Percentiles rank a stretch among this genome's conserved stretches.
Conservation (phyloP, 2,329 filamentous ascomycete species). For the Tolypocladium guangdongense region DNA sequence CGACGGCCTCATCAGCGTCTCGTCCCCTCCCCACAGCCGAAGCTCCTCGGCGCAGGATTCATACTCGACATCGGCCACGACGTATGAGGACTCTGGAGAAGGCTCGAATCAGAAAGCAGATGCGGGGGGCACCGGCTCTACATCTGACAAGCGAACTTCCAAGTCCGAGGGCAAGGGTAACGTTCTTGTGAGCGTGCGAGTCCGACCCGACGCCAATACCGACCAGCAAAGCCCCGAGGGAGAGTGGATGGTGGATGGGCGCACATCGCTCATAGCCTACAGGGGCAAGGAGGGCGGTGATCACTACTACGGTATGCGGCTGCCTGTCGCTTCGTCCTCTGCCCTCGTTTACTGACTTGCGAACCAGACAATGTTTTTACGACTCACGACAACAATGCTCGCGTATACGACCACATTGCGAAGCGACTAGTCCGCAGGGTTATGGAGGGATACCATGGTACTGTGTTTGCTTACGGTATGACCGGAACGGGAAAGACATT, state of each 20-base stretch:
- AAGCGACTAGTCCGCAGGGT: conserved; percentile 91
- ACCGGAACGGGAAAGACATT: conserved; percentile 98
- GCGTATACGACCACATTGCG: conserved; percentile 87
- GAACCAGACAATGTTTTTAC: conserved; percentile 86
- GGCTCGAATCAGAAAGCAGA: conserved; percentile 23
- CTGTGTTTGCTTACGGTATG: conserved; percentile 98
- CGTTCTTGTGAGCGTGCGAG: conserved; percentile 88
- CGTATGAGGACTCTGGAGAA: conserved; percentile 70
- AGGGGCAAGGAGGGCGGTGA: conserved; percentile 84
- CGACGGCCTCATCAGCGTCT: conserved; percentile 64
- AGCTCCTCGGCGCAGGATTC: conserved; percentile 89
- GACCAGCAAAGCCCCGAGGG: conserved; percentile 53
- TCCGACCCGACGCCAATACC: conserved; percentile 69
- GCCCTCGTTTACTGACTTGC: conserved; percentile 8
- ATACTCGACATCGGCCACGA: conserved; percentile 81
- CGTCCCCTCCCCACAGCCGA: conserved; percentile 77
- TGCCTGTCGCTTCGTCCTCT: no score
- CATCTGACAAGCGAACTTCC: conserved; percentile 36
- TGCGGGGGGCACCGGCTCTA: conserved; percentile 16
- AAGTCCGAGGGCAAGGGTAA: conserved; percentile 77
- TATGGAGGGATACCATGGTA: conserved; percentile 98
- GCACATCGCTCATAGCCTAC: conserved; percentile 72
- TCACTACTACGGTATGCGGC: conserved; percentile 70
- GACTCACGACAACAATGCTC: conserved; percentile 84
- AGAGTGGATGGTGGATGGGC: conserved; percentile 88